Conservation (phyloP, 225 moss, liverwort and hornwort species). For the Thuidium tamariscinum region DNA sequence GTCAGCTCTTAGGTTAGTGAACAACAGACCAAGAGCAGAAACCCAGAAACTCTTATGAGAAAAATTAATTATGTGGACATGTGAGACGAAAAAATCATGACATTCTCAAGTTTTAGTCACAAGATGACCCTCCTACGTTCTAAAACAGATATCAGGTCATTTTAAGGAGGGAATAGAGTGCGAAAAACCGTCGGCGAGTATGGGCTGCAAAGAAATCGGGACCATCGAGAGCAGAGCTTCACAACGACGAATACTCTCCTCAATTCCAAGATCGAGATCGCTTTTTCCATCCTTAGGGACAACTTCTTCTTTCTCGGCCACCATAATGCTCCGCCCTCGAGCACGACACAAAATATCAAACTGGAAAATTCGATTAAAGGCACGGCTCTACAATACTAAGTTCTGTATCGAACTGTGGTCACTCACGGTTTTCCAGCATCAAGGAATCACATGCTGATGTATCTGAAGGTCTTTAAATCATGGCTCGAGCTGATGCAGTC, state of each 20-base stretch:
- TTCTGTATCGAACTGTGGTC: not conserved
- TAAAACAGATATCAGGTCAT: not conserved
- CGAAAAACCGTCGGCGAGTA: conserved; percentile 9
- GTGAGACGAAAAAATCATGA: not conserved
- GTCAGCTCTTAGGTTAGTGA: not conserved
- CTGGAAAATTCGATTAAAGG: not conserved
- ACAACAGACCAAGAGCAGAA: not conserved
- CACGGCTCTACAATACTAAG: not conserved
- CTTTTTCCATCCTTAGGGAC: conserved; percentile 6
- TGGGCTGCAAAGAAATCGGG: conserved; percentile 27
- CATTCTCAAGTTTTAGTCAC: not conserved
- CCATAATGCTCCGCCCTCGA: not conserved
- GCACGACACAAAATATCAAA: not conserved
- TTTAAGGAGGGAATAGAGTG: not conserved
- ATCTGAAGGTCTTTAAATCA: not conserved
- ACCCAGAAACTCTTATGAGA: not conserved
- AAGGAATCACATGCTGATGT: not conserved
- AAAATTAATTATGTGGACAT: not conserved
- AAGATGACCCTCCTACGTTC: not conserved
- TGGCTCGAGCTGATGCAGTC: not conserved
- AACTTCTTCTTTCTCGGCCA: conserved; percentile 14
- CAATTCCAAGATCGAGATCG: conserved; percentile 47
- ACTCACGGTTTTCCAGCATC: not conserved
- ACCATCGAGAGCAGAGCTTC: conserved; percentile 45
- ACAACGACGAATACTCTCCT: conserved; percentile 71